Percentiles rank a stretch among this genome's conserved stretches.
Conservation (phyloP, 2,329 filamentous ascomycete species). For the Nakataea oryzae region DNA sequence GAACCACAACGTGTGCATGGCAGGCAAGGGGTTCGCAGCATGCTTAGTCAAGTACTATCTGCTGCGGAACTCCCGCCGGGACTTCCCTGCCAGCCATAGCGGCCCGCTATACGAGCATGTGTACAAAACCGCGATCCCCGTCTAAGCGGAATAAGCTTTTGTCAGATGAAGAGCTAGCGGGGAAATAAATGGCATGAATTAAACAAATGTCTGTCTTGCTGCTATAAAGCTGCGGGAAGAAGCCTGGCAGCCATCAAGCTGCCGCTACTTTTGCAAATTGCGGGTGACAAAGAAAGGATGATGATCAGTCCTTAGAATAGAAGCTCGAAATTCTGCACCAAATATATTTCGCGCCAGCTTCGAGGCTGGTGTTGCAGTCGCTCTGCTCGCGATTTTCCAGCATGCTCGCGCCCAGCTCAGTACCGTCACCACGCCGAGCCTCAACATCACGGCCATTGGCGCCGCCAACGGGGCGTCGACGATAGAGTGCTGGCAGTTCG, state of each 20-base stretch:
- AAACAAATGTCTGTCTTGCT: not conserved
- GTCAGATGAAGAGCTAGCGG: no score
- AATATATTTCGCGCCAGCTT: not conserved
- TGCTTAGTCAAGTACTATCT: no score
- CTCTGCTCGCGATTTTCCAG: not conserved
- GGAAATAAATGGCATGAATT: no score
- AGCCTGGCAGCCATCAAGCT: no score
- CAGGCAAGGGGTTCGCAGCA: not conserved
- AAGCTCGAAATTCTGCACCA: not conserved
- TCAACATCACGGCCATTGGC: constrained; percentile 31
- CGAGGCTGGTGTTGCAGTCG: not conserved
- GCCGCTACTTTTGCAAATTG: not conserved
- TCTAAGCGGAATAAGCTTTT: not conserved
- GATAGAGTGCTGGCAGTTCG: constrained; percentile 34
- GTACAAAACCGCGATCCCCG: not conserved
- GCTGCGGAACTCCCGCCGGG: not conserved
- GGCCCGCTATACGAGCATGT: not conserved
- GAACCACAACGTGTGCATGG: not conserved
- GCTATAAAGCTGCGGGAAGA: not conserved
- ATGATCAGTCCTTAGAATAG: not conserved
- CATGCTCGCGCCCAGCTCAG: not conserved
- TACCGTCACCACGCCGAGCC: not conserved
- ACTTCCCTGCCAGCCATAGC: not conserved
- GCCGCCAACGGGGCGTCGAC: constrained; percentile 24
- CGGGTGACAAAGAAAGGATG: not conserved